Conservation (phyloP, 208 protist species). For the Leishmania tarentolae region DNA sequence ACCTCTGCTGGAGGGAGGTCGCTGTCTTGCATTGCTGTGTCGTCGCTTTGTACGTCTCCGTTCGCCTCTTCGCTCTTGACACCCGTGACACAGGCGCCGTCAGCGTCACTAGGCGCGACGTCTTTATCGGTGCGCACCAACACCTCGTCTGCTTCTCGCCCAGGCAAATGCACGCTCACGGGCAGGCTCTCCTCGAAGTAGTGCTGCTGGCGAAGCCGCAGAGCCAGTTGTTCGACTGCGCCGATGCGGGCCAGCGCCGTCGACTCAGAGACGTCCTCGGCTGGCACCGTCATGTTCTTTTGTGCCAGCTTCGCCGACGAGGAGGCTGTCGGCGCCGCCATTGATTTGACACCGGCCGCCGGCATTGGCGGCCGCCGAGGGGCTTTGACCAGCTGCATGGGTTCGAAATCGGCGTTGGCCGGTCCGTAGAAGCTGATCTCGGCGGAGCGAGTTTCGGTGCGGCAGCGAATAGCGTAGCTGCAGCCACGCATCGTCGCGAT, state of each 20-base stretch:
- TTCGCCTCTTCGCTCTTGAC: not conserved
- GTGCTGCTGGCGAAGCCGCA: conserved; percentile 24
- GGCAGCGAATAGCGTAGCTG: conserved; percentile 60
- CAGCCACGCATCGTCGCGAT: conserved; percentile 24
- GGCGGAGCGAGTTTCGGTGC: conserved; percentile 77
- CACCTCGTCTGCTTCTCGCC: conserved; percentile 24
- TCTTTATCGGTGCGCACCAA: conserved; percentile 13
- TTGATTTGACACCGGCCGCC: not conserved
- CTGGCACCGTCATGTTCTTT: not conserved
- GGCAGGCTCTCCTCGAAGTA: conserved; percentile 32
- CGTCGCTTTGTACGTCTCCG: not conserved
- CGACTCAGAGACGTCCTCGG: not conserved
- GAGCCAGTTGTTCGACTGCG: conserved; percentile 28
- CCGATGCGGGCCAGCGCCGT: conserved; percentile 5
- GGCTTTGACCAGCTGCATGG: conserved; percentile 33
- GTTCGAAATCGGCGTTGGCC: conserved; percentile 49
- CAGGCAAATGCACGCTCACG: conserved; percentile 40
- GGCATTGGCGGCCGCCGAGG: conserved; percentile 7
- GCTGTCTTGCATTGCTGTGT: not conserved
- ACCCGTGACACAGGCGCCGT: not conserved
- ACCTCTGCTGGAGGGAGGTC: not conserved
- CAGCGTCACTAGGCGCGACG: not conserved
- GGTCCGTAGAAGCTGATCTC: conserved; percentile 69
- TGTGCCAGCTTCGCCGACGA: not conserved
- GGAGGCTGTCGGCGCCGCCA: conserved; percentile 10